A percentile compares a stretch with the other conserved stretches of the same genome.
These are phyloP conservation scores for Pholiota molesta DNA, from an alignment of 768 basidiomycete genomes.

Conservation along the genomic window DNA sequence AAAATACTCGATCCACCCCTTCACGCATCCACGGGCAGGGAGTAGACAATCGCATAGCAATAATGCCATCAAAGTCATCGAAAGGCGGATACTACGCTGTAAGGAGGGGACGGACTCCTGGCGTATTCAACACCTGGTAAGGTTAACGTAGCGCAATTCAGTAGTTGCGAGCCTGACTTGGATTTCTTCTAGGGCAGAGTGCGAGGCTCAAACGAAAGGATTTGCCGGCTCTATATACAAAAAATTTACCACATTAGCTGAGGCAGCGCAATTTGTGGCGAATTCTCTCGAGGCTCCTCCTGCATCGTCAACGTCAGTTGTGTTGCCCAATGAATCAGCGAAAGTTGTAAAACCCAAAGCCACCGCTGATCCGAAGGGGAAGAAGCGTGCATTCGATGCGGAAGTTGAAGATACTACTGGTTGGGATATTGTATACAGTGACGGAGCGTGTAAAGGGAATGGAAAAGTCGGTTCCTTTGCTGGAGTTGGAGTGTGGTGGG, in stretches of 20 bases:
- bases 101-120: conserved; percentile 58
- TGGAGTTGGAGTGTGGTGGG: conserved; percentile 93
- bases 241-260: conserved; percentile 58
- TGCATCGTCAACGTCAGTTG: conserved; percentile 4
- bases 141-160: not conserved
- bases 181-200: conserved; percentile 63
- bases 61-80: conserved; percentile 24
- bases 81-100: conserved; percentile 77
- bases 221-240: conserved; percentile 65
- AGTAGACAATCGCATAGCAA: not conserved
- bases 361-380: conserved; percentile 28
- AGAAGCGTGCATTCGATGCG: conserved; percentile 32
- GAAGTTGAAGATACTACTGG: conserved; percentile 33
- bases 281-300: not conserved
- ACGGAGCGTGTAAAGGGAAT: conserved; percentile 88
- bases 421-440: conserved; percentile 72
- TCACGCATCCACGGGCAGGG: not conserved
- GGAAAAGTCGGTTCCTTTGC: conserved; percentile 68
- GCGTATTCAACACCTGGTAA: conserved; percentile 76
- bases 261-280: conserved; percentile 61
- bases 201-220: conserved; percentile 67
- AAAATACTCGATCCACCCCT: not conserved
- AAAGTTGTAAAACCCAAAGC: not conserved
- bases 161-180: not conserved
- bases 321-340: not conserved